phyloP scores from a whole-genome alignment of 2,329 filamentous ascomycete genomes.

The Pseudocercospora eumusae region DNA sequence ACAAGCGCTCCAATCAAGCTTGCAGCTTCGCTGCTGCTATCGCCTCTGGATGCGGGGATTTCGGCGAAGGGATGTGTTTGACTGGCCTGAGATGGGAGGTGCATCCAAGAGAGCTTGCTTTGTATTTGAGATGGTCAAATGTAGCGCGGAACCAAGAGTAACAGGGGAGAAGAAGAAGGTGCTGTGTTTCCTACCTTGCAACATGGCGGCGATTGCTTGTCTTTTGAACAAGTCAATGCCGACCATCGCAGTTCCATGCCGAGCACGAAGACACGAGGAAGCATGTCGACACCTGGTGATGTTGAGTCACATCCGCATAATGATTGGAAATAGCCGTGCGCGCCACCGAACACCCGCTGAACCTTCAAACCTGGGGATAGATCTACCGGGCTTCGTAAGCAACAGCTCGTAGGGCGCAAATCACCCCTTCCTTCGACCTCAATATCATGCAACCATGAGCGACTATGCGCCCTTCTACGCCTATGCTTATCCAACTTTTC shows the following conservation, averaged over 20 bases:
- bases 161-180: background rate
- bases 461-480: background rate
- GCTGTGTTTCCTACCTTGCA: background rate
- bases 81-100: background rate
- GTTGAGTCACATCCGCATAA: constrained; percentile 3
- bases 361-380: constrained; percentile 1
- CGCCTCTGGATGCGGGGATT: background rate
- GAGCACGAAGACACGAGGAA: background rate
- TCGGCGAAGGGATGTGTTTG: background rate
- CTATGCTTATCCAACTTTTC: background rate
- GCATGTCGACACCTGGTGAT: constrained; percentile 1
- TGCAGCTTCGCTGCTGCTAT: background rate
- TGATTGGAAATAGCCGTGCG: background rate
- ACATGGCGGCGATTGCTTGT: background rate
- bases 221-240: background rate
- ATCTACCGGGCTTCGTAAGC: constrained; percentile 1
- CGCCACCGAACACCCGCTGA: background rate
- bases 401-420: background rate
- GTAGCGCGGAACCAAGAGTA: background rate
- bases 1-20: constrained; percentile 3
- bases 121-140: background rate
- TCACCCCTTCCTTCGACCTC: background rate
- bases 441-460: background rate
- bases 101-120: background rate
- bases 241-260: background rate